phyloP scores from a whole-genome alignment of 2,329 filamentous ascomycete genomes.

The Fusarium virguliforme region DNA sequence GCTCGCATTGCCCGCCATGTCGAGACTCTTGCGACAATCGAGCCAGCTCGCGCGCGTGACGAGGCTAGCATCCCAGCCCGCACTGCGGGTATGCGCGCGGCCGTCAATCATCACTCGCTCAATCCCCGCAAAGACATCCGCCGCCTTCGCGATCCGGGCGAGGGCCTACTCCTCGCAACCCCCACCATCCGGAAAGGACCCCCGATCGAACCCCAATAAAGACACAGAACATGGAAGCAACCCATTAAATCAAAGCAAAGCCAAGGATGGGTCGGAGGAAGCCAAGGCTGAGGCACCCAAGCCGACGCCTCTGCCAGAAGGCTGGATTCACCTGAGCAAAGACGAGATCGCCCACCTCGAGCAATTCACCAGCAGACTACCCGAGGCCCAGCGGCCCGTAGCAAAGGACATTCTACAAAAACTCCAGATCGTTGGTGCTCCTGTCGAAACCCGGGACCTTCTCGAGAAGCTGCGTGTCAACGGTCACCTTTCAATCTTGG shows the following conservation, averaged over 20 bases:
- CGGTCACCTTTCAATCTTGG: slow-evolving; percentile 65
- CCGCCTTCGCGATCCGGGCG: slow-evolving; percentile 52
- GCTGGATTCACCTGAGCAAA: slow-evolving; percentile 65
- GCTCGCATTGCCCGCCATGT: slow-evolving; percentile 66
- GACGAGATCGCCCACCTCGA: slow-evolving; percentile 69
- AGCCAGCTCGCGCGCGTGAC: slow-evolving; percentile 76
- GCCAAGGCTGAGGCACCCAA: slow-evolving; percentile 48
- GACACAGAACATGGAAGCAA: slow-evolving; percentile 46
- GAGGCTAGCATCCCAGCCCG: slow-evolving; percentile 69
- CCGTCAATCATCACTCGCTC: slow-evolving; percentile 53
- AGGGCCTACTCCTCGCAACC: slow-evolving; percentile 59
- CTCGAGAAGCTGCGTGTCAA: slow-evolving; percentile 70
- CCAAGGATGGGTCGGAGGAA: slow-evolving; percentile 32
- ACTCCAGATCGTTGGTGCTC: slow-evolving; percentile 79
- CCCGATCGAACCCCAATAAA: slow-evolving; percentile 49
- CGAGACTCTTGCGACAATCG: slow-evolving; percentile 76
- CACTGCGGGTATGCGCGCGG: slow-evolving; percentile 64
- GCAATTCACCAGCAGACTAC: slow-evolving; percentile 74
- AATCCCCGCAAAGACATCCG: slow-evolving; percentile 50
- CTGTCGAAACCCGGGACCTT: slow-evolving; percentile 75
- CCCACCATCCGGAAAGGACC: slow-evolving; percentile 58
- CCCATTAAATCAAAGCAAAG: slow-evolving; percentile 39
- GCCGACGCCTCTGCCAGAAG: slow-evolving; percentile 60
- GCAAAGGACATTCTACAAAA: slow-evolving; percentile 74
- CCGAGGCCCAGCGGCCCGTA: slow-evolving; percentile 72